Evolutionary conservation across 345 rosid genomes (phyloP), one percentile per base, ranked within the genome.

Genomic region (Camelina hispida): DNA sequence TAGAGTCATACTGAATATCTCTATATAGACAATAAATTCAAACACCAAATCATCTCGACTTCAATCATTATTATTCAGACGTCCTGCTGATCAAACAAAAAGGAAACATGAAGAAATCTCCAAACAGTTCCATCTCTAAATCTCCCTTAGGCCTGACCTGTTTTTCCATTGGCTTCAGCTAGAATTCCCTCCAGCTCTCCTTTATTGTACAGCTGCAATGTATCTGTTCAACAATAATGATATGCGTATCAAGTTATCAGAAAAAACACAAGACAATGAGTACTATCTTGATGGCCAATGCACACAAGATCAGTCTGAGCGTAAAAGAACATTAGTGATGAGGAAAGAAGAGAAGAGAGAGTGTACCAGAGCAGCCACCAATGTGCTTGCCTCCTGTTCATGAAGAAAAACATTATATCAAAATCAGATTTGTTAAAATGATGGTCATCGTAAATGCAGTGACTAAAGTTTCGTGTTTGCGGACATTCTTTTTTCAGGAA

Each of bases 361-460:
- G 50, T 62, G 48, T 88, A 91, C 99, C 99, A 85, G 99, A 81
- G 82, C 96, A 95, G 61, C 99, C 97, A n/a, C 98, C 97, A 17
- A 94, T 84, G 81, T 91, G 98, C 61, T 88, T 86, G 42, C 96
- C 97, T 42, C 99, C 99, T 95, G 89, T 32, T 59, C 74, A 84
- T 44, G 43, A 58, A 74, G 48, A 70, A 56, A 73, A 50, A 51
- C 9, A 50, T 7, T 12, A 48, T 14, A 51, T 2, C 53, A 53
- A 44, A 22, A 12, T 59, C 16, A 66, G 64, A 51, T 58, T 12
- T 18, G 68, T 42, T 7, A 40, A 3, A n/a, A 68, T 65, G 54
- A 59, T 40, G n/a, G 12, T 7, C 15, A 60, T 20, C 1, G 10
- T 11, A 38, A 50, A 40, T 40, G 54, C 18, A 38, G 61, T 14